Evolutionary conservation across 148 eudicot genomes (phyloP).

Genomic region (Arctostaphylos glauca): DNA sequence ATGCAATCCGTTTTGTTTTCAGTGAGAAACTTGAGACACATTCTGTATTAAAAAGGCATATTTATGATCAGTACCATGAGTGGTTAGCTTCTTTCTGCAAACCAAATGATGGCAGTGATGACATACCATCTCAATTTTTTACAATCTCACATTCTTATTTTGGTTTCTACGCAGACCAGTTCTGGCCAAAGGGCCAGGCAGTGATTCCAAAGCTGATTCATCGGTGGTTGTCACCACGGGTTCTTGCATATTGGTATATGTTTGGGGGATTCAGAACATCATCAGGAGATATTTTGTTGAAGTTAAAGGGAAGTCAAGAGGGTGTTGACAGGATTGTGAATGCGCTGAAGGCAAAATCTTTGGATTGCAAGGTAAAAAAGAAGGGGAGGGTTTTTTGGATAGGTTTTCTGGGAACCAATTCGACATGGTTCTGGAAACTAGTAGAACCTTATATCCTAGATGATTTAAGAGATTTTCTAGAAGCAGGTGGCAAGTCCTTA

Average conservation of each 20-base stretch:
- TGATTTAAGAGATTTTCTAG: constrained; percentile 48
- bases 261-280: constrained; percentile 74
- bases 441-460: constrained; percentile 60
- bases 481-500: constrained; percentile 30
- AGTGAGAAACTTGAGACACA: constrained; percentile 47
- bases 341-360: constrained; percentile 54
- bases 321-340: constrained; percentile 58
- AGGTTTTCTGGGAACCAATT: constrained; percentile 75
- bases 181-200: constrained; percentile 59
- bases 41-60: constrained; percentile 51
- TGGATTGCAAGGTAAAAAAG: constrained; percentile 62
- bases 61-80: constrained; percentile 70
- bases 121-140: constrained; percentile 46
- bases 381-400: constrained; percentile 79
- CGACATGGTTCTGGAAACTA: constrained; percentile 55
- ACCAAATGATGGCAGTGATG: constrained; percentile 33
- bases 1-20: constrained; percentile 57
- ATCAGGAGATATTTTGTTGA: constrained; percentile 78
- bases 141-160: constrained; percentile 73
- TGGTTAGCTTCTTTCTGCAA: constrained; percentile 54
- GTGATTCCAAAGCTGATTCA: constrained; percentile 73
- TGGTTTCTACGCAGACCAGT: constrained; percentile 75
- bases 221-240: constrained; percentile 87
- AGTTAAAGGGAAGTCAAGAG: constrained; percentile 55
- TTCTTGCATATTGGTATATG: constrained; percentile 97